Conservation (phyloP, 371 early-diverging fungal genomes). For the Apophysomyces trapeziformis region DNA sequence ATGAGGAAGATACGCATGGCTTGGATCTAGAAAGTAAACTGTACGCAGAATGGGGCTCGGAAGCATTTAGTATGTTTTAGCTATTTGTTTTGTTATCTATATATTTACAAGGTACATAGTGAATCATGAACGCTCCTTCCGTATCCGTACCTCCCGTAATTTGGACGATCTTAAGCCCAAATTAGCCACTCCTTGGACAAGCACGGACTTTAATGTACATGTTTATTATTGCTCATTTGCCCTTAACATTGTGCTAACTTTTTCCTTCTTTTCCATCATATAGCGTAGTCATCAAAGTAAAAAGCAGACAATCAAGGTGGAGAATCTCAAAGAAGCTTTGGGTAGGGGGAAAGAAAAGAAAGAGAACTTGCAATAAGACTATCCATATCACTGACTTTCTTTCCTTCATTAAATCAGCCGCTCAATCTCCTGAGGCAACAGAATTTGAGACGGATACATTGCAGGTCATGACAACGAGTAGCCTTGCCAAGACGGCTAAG, state of each 20-base stretch:
- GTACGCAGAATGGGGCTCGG: slow-evolving; percentile 45
- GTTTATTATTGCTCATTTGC: neutral
- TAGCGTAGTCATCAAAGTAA: slow-evolving; percentile 28
- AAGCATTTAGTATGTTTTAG: slow-evolving; percentile 34
- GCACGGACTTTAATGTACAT: slow-evolving; percentile 33
- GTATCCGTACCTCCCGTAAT: slow-evolving; percentile 53
- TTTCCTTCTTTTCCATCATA: neutral
- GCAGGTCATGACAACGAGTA: slow-evolving; percentile 25
- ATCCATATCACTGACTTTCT: neutral
- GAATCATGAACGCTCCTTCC: slow-evolving; percentile 43
- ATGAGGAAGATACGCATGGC: slow-evolving; percentile 52
- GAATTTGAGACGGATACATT: slow-evolving; percentile 16
- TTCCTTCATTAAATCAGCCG: neutral
- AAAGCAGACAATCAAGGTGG: slow-evolving; percentile 48
- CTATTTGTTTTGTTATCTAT: neutral
- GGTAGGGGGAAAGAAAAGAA: slow-evolving; percentile 23
- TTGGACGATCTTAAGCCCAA: slow-evolving; percentile 53
- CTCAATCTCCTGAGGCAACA: slow-evolving; percentile 14
- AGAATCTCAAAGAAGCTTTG: slow-evolving; percentile 55
- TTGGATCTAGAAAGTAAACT: slow-evolving; percentile 48
- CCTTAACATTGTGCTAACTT: too few species aligned
- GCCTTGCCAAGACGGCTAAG: slow-evolving; percentile 30
- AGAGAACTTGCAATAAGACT: too few species aligned
- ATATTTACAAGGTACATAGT: slow-evolving; percentile 18
- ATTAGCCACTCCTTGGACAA: slow-evolving; percentile 43